Conservation (phyloP, 2,329 filamentous ascomycete genomes). For the Lasiodiplodia sp. region DNA sequence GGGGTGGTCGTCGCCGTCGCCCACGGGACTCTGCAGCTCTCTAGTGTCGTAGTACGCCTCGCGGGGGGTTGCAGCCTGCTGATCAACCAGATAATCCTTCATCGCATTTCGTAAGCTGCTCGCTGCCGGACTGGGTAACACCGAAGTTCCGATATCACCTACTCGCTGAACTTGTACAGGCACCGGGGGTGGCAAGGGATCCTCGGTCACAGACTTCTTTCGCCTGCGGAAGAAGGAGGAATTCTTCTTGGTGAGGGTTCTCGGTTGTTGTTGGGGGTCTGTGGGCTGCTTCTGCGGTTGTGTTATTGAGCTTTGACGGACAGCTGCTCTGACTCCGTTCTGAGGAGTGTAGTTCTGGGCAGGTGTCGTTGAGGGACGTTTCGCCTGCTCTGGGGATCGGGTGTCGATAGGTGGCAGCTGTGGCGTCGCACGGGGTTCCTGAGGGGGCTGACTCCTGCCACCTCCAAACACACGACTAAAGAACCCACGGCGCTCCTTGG, state of each 20-base stretch:
- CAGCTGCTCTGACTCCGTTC: background rate
- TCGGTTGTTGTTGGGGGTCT: conserved; percentile 33
- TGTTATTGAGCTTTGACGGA: conserved; percentile 8
- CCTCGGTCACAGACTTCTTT: conserved; percentile 85
- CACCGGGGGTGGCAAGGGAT: conserved; percentile 66
- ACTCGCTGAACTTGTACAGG: conserved; percentile 51
- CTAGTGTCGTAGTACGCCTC: conserved; percentile 41
- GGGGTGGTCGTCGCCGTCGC: conserved; percentile 46
- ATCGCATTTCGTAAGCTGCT: conserved; percentile 87
- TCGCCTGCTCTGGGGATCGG: conserved; percentile 24
- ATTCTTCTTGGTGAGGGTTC: conserved; percentile 80
- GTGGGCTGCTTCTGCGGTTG: conserved; percentile 15
- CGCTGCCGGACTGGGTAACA: conserved; percentile 60
- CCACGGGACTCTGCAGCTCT: conserved; percentile 37
- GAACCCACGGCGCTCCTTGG: conserved; percentile 78
- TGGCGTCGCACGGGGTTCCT: conserved; percentile 24
- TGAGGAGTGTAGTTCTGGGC: conserved; percentile 31
- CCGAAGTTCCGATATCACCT: conserved; percentile 39
- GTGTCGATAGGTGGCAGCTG: conserved; percentile 28
- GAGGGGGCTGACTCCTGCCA: conserved; percentile 30
- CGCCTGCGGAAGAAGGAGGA: conserved; percentile 93
- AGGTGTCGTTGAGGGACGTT: conserved; percentile 29
- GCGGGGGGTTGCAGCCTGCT: conserved; percentile 34
- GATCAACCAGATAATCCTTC: conserved; percentile 74
- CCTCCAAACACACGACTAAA: conserved; percentile 88